A percentile compares a stretch with the other conserved stretches of the same genome.
These are phyloP conservation scores for Entelexis paramagnoliae DNA, from an alignment of 1,139 yeast genomes.

Conservation along the genomic window DNA sequence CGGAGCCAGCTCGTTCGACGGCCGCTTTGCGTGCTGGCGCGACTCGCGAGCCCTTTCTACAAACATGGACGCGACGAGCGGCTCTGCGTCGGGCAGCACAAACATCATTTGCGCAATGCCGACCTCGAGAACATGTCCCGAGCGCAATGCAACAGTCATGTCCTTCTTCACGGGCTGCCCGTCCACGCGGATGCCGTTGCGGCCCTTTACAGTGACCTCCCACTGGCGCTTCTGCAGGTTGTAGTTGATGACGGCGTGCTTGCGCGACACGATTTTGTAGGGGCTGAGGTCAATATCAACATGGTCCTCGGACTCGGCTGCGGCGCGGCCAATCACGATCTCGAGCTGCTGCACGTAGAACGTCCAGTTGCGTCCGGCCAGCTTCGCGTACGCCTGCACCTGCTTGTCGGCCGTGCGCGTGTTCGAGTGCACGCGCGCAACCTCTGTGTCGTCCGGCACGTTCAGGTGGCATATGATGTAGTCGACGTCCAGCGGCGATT, in stretches of 20 bases:
- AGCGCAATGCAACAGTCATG: conserved; percentile 41
- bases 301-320: conserved; percentile 40
- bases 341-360: conserved; percentile 76
- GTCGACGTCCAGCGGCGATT: conserved; percentile 36
- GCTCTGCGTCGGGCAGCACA: conserved; percentile 85
- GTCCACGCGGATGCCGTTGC: conserved; percentile 90
- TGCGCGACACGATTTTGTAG: conserved; percentile 85
- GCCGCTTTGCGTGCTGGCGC: not conserved
- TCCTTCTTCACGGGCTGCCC: conserved; percentile 43
- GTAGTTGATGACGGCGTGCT: conserved; percentile 75
- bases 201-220: conserved; percentile 74
- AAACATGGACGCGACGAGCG: conserved; percentile 31
- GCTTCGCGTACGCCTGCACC: conserved; percentile 91
- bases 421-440: conserved; percentile 47
- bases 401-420: conserved; percentile 64
- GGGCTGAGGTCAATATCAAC: conserved; percentile 93
- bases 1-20: not conserved
- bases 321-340: conserved; percentile 75
- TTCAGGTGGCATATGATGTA: conserved; percentile 38
- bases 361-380: conserved; percentile 92
- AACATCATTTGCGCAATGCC: conserved; percentile 99
- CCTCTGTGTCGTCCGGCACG: conserved; percentile 39
- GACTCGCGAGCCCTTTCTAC: conserved; percentile 7
- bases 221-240: conserved; percentile 66
- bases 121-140: conserved; percentile 83